Evolutionary conservation across 2,329 filamentous ascomycete genomes (phyloP).

Genomic region (Fusarium lateritium): DNA sequence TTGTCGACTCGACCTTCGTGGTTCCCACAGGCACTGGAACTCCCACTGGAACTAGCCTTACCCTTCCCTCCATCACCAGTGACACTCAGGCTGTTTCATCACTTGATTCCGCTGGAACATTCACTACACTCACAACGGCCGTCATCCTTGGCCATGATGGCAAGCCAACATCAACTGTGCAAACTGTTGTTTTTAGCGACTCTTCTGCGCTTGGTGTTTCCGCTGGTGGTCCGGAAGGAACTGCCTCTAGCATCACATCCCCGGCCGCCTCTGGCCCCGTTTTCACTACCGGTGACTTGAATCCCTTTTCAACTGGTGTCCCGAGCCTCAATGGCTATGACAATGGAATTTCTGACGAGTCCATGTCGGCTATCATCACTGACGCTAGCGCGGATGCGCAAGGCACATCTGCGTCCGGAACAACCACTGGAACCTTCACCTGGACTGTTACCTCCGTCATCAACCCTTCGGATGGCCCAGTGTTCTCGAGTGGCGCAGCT

Average conservation of each 20-base stretch:
- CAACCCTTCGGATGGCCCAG: conserved; percentile 39
- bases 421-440: conserved; percentile 44
- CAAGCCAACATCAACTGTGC: conserved; percentile 50
- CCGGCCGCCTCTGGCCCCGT: conserved; percentile 33
- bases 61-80: conserved; percentile 29
- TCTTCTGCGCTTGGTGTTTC: conserved; percentile 41
- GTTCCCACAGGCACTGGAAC: conserved; percentile 42
- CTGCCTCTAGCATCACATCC: conserved; percentile 33
- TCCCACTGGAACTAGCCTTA: conserved; percentile 38
- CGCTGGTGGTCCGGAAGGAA: conserved; percentile 30
- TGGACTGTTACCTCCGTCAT: conserved; percentile 48
- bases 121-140: conserved; percentile 52
- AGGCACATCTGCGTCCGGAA: conserved; percentile 34
- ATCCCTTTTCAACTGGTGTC: conserved; percentile 21
- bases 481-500: conserved; percentile 38
- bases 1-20: conserved; percentile 52
- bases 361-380: conserved; percentile 41
- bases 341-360: conserved; percentile 17
- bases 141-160: conserved; percentile 53
- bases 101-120: conserved; percentile 26
- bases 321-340: conserved; percentile 51
- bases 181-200: conserved; percentile 52
- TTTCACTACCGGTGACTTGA: conserved; percentile 23
- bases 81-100: conserved; percentile 22
- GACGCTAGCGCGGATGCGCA: conserved; percentile 35